Evolutionary conservation across 768 basidiomycete species (phyloP).

Genomic region (Nidularia pulvinata): DNA sequence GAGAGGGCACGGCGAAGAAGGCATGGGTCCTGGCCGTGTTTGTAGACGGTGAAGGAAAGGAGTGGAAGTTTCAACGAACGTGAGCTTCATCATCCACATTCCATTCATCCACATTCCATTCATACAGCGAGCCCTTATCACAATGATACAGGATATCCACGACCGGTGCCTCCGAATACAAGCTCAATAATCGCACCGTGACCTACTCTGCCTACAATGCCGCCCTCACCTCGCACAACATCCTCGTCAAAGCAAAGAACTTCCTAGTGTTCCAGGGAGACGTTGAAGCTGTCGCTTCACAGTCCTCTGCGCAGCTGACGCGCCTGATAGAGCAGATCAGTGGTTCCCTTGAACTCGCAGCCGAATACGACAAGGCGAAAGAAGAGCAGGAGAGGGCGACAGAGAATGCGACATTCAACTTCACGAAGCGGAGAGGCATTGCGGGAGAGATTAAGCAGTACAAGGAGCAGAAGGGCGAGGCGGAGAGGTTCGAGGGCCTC

Average conservation of each 20-base stretch:
- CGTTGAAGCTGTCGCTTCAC: constrained; percentile 96
- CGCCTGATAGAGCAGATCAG: constrained; percentile 95
- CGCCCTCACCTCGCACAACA: constrained; percentile 86
- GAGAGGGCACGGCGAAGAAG: constrained; percentile 85
- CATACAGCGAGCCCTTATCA: not conserved
- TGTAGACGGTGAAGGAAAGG: constrained; percentile 71
- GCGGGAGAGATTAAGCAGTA: constrained; percentile 96
- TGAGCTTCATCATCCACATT: constrained; percentile 35
- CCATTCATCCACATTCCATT: not conserved
- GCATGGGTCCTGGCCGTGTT: constrained; percentile 98
- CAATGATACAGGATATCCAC: constrained; percentile 72
- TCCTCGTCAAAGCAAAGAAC: constrained; percentile 99
- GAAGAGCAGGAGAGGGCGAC: constrained; percentile 88
- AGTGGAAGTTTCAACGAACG: constrained; percentile 93
- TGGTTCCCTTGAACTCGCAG: constrained; percentile 88
- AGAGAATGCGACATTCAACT: constrained; percentile 94
- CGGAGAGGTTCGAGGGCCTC: constrained; percentile 82
- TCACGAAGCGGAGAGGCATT: constrained; percentile 91
- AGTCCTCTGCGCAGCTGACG: constrained; percentile 88
- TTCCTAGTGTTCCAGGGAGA: constrained; percentile 99
- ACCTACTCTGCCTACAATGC: constrained; percentile 90
- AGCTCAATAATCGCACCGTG: constrained; percentile 77
- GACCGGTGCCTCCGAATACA: constrained; percentile 89
- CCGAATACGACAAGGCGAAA: constrained; percentile 89
- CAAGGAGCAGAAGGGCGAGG: constrained; percentile 95